Percentiles rank a stretch among this genome's conserved stretches.
Conservation (phyloP, 345 rosid species). For the Acer yangbiense region DNA sequence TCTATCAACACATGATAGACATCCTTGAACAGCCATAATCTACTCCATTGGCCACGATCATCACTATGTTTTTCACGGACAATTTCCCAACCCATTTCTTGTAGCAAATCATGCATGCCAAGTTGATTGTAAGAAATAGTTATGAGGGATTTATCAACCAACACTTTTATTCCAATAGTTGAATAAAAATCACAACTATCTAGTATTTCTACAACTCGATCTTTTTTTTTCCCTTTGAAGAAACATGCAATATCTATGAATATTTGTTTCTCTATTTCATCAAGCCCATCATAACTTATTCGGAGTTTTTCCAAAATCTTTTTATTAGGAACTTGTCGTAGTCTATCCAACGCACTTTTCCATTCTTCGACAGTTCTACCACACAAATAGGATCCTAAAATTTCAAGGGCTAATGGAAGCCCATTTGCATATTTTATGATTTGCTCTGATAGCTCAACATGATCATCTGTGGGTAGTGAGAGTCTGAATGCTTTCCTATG, state of each 20-base stretch:
- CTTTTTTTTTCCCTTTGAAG: background rate
- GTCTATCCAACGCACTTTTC: background rate
- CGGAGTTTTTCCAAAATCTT: background rate
- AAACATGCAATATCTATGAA: constrained; percentile 14
- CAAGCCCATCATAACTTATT: constrained; percentile 11
- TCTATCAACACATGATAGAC: background rate
- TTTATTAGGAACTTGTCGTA: background rate
- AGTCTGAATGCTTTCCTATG: constrained; percentile 9
- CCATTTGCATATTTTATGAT: background rate
- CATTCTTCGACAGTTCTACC: background rate
- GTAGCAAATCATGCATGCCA: constrained; percentile 23
- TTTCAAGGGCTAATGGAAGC: constrained; percentile 24
- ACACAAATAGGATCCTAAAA: constrained; percentile 8
- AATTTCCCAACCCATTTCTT: constrained; percentile 21
- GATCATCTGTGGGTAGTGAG: background rate
- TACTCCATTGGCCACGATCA: background rate
- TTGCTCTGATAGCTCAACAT: background rate
- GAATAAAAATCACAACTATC: constrained; percentile 2
- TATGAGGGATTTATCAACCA: constrained; percentile 10
- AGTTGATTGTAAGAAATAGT: constrained; percentile 6
- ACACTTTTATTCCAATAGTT: background rate
- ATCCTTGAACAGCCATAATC: constrained; percentile 22
- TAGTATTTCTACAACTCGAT: constrained; percentile 2
- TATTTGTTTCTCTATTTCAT: background rate
- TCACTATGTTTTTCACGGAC: background rate